Percentiles rank a stretch among this genome's conserved stretches.
Evolutionary conservation across 2,329 filamentous ascomycete genomes (phyloP).

Genomic region (Neoarthrinium moseri): DNA sequence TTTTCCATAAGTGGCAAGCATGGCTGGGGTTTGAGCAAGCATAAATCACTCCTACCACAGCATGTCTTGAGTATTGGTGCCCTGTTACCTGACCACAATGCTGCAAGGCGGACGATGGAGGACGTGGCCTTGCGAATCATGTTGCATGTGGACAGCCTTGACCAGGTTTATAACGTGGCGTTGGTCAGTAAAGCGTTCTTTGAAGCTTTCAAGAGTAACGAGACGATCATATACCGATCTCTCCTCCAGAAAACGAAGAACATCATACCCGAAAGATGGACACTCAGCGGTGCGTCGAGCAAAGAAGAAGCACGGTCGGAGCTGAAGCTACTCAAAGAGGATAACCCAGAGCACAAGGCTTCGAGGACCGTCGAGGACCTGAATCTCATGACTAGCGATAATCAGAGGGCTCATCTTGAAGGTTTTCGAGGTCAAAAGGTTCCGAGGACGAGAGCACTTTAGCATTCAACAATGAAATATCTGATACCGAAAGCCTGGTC

Average conservation of each 20-base stretch:
- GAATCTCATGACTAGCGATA: too few species aligned
- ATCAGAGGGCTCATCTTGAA: too few species aligned
- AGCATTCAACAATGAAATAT: slow-evolving; percentile 12
- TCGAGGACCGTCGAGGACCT: too few species aligned
- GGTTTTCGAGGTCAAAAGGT: too few species aligned
- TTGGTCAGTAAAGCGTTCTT: slow-evolving; percentile 43
- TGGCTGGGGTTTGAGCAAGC: slow-evolving; percentile 48
- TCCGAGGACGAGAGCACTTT: neutral
- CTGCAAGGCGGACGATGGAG: slow-evolving; percentile 17
- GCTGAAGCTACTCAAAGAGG: neutral
- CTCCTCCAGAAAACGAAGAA: slow-evolving; percentile 17
- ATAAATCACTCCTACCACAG: slow-evolving; percentile 34
- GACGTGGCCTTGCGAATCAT: slow-evolving; percentile 39
- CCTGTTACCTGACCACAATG: neutral
- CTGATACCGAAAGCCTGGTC: slow-evolving; percentile 21
- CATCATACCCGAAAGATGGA: neutral
- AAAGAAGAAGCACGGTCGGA: slow-evolving; percentile 4
- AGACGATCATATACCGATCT: slow-evolving; percentile 32
- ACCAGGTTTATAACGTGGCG: slow-evolving; percentile 42
- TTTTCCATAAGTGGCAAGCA: slow-evolving; percentile 47
- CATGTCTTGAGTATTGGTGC: slow-evolving; percentile 17
- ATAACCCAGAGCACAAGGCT: too few species aligned
- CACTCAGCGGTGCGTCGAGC: neutral
- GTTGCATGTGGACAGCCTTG: slow-evolving; percentile 34
- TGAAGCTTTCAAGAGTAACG: slow-evolving; percentile 42